Percentiles rank a stretch among this genome's conserved stretches.
Conservation (phyloP, 768 basidiomycete genomes). For the Auricularia heimuer region DNA sequence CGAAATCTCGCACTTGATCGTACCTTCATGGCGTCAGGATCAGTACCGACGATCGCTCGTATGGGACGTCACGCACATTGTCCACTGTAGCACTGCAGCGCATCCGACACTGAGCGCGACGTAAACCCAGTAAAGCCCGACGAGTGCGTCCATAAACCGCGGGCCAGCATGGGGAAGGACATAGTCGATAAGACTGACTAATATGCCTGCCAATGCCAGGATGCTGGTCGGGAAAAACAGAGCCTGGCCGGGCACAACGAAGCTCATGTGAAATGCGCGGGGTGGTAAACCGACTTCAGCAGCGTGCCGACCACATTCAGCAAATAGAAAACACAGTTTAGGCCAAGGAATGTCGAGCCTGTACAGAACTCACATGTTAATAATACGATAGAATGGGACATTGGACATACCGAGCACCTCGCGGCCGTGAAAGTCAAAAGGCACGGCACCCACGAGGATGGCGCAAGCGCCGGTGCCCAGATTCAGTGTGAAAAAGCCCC, state of each 20-base stretch:
- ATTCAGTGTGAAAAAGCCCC: neutral
- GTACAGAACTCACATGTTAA: too few species aligned
- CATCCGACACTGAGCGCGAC: conserved; percentile 24
- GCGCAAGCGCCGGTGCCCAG: neutral
- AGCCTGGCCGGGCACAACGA: conserved; percentile 20
- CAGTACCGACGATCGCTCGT: too few species aligned
- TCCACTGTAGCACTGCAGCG: conserved; percentile 37
- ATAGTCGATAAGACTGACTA: conserved; percentile 40
- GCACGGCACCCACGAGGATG: neutral
- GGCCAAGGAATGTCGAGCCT: neutral
- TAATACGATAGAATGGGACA: too few species aligned
- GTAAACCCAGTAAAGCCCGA: conserved; percentile 39
- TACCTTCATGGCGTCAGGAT: conserved; percentile 12
- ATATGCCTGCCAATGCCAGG: conserved; percentile 34
- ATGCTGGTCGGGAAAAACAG: conserved; percentile 42
- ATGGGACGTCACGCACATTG: conserved; percentile 26
- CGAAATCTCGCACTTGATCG: conserved; percentile 33
- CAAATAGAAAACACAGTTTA: neutral
- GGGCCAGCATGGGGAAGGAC: conserved; percentile 29
- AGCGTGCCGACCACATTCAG: neutral
- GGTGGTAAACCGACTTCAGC: neutral
- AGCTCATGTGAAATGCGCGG: neutral
- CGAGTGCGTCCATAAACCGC: conserved; percentile 20
- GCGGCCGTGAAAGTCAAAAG: neutral
- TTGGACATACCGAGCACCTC: neutral